phyloP scores from a whole-genome alignment of 345 rosid species.

The Mangifera indica region DNA sequence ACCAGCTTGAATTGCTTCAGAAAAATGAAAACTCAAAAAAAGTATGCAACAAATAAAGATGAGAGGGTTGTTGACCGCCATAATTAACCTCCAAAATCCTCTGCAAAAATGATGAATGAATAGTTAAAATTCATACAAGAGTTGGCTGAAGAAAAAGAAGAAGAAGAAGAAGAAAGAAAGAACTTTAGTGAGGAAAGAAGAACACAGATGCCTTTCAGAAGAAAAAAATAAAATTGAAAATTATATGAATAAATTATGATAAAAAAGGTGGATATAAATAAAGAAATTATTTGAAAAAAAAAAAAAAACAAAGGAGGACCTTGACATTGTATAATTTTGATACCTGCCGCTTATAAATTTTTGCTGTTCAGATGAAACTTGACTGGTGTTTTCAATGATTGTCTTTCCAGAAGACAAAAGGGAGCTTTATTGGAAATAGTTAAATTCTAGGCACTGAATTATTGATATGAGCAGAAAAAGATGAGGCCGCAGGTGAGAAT shows the following conservation, averaged over 20 bases:
- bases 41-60: slow-evolving; percentile 6
- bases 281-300: too few relatives aligned
- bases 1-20: slow-evolving; percentile 13
- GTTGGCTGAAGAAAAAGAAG: too few relatives aligned
- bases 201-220: neutral
- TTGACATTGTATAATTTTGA: neutral
- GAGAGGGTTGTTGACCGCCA: too few relatives aligned
- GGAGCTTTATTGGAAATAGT: neutral
- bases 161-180: too few relatives aligned
- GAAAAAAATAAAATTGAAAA: too few relatives aligned
- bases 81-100: too few relatives aligned
- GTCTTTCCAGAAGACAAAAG: neutral
- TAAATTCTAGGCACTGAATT: neutral
- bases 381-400: neutral
- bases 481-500: neutral
- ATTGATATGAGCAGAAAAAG: neutral
- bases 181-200: neutral
- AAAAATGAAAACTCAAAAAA: neutral
- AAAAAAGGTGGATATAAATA: neutral
- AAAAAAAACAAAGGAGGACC: neutral
- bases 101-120: too few relatives aligned
- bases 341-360: neutral
- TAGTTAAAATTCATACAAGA: too few relatives aligned
- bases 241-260: too few relatives aligned
- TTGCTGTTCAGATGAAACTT: neutral